Evolutionary conservation across 73 alveolate species (phyloP), one percentile per base, ranked within the genome.

Genomic region (Paramecium primaurelia): DNA sequence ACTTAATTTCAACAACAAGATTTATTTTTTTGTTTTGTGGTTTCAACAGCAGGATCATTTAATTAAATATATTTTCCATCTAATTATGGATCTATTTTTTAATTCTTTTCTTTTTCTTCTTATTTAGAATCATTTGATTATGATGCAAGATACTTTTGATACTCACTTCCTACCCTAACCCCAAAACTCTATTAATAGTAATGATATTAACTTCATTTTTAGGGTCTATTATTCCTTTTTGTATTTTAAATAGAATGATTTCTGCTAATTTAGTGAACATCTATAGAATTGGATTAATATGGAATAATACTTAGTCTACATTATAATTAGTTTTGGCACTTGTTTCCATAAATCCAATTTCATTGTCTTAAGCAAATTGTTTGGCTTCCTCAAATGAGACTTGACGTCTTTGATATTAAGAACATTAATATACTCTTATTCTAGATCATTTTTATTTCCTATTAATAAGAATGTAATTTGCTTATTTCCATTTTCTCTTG

Each of bases 371-470:
- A 3, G 97, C 97, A 58, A 94, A 64, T 69, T 94, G 60, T 94
- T 45, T 73, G 54, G 95, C 97, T 92, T 94, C 97, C 69, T 94
- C 97, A 51, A 44, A 51, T 36, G 94, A 44, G 9, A 94, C 93
- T 83, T 87, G 77, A 40, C 93, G 93, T 11, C 93, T 87, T 18
- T 86, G 18, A 37, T 32, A 95, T 58, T 47, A 47, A 92, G 18
- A 94, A 54, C 1, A 34, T 8, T n/a, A 22, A 68, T 22, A 22
- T 94, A 94, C 97, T 95, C 96, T n/a, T 71, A 86, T 92, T 96
- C 99, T 40, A 97, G 88, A 86, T 97, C 99, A 32, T 95, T 80
- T 87, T 97, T 97, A 73, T 97, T 97, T 34, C 99, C 99, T 36
- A 97, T 92, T 32, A 97, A 95, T 86, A 97, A 93, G 59, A 97